Conservation (phyloP, 371 early-diverging fungal species). For the Circinella umbellata region DNA sequence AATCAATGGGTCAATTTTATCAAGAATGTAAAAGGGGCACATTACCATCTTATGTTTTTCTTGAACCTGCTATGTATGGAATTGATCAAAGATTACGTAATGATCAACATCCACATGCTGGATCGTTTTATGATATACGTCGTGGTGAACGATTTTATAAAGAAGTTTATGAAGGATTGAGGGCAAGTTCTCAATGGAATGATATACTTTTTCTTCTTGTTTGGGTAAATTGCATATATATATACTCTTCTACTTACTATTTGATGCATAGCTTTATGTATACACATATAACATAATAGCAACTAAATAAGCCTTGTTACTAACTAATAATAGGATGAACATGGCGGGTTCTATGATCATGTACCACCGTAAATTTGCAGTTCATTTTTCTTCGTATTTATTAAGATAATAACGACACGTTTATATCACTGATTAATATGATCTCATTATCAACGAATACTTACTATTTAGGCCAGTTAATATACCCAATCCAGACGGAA, state of each 20-base stretch:
- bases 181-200: conserved; percentile 31
- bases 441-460: not conserved
- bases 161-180: conserved; percentile 31
- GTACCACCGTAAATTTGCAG: conserved; percentile 13
- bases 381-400: too few species aligned
- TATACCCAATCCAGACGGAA: conserved; percentile 35
- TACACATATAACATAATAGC: too few species aligned
- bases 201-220: conserved; percentile 18
- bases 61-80: conserved; percentile 29
- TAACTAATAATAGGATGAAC: conserved; percentile 17
- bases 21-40: conserved; percentile 18
- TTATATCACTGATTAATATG: too few species aligned
- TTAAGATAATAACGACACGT: too few species aligned
- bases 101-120: conserved; percentile 28
- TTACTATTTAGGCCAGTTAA: conserved; percentile 7
- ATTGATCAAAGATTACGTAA: conserved; percentile 22
- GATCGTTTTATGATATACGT: conserved; percentile 22
- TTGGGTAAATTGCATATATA: conserved; percentile 10
- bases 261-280: too few species aligned
- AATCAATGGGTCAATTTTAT: conserved; percentile 20
- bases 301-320: too few species aligned
- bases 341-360: conserved; percentile 30
- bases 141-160: conserved; percentile 31
- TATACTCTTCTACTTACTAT: not conserved
- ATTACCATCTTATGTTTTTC: conserved; percentile 18